Base-by-base conservation (phyloP, 2,329 filamentous ascomycete species). In the Neobulgaria alba region DNA sequence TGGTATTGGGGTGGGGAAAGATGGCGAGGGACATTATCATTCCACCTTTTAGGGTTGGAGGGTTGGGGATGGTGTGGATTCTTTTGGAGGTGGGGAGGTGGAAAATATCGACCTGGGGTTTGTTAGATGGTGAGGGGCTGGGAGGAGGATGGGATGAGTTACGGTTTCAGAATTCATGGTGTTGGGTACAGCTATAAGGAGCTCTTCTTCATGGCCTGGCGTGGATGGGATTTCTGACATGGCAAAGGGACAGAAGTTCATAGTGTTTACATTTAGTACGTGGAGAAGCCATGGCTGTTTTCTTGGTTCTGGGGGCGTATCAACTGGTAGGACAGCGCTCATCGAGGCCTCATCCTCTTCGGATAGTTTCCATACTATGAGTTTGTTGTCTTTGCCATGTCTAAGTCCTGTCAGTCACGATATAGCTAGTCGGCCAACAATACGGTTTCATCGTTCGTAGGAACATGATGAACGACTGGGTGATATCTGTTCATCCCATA, bases 211-310 rank as follows among this genome's bases (percentile, higher is more conserved):
- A 29, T 36, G 26, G 20, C 29, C 33, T 23, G 38, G 30, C 10
- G 3, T 16, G 30, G 8, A 26, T 19, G 5, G 29, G 5, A 38
- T 30, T 16, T 36, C 29, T 30, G 63, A 44, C 67, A 45, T 57
- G 2, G 82, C 72, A 60, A 95, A 95, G 2, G 83, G 74, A 59
- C 92, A 98, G 60, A 96, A 98, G 58, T 96, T 98, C 66, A 96
- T 75, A 1, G 90, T 87, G 57, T 95, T 95, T 32, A 96, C 87
- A 4, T 84, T 71, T 4, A 98, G 66, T 3, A 85, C 74, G 61
- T 95, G 77, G 16, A 95, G 62, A n/a, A 95, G 67, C 87, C 86
- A 94, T 20, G 92, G 92, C 54, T 80, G 72, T 14, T 72, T 74
- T 48, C 66, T 72, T 36, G 61, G 61, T 33, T 61, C 63, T 19